Conservation (phyloP, 805 yeast genomes). For the Yamadazyma laniorum region DNA sequence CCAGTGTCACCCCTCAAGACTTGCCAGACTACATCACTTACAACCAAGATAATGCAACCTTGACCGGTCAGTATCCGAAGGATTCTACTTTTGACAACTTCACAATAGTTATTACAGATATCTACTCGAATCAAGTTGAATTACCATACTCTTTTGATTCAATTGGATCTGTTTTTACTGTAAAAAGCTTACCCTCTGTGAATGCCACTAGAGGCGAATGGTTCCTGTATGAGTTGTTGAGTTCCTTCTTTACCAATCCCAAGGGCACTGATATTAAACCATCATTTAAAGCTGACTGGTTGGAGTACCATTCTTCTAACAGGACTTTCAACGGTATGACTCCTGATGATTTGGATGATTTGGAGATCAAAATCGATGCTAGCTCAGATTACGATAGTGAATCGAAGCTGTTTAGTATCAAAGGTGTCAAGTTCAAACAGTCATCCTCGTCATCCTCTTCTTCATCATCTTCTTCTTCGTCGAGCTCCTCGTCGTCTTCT, state of each 20-base stretch:
- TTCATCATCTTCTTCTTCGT: slow-evolving; percentile 23
- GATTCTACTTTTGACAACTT: slow-evolving; percentile 43
- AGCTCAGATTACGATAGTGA: slow-evolving; percentile 27
- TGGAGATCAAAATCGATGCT: slow-evolving; percentile 30
- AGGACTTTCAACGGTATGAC: slow-evolving; percentile 69
- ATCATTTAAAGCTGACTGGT: slow-evolving; percentile 55
- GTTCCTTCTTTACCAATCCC: slow-evolving; percentile 56
- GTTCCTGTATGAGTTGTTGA: slow-evolving; percentile 55
- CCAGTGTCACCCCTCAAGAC: slow-evolving; percentile 46
- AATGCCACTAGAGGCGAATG: slow-evolving; percentile 67
- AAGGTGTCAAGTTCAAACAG: slow-evolving; percentile 41
- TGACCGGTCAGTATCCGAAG: slow-evolving; percentile 59
- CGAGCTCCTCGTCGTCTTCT: slow-evolving; percentile 29
- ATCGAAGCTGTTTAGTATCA: slow-evolving; percentile 46
- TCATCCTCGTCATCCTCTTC: slow-evolving; percentile 24
- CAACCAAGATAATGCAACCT: slow-evolving; percentile 33
- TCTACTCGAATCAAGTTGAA: slow-evolving; percentile 57
- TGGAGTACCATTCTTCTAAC: slow-evolving; percentile 56
- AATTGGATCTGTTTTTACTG: slow-evolving; percentile 55
- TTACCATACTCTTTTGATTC: slow-evolving; percentile 58
- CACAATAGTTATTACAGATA: slow-evolving; percentile 57
- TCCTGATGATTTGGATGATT: slow-evolving; percentile 27
- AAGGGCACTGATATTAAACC: slow-evolving; percentile 49
- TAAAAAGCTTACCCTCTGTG: slow-evolving; percentile 49
- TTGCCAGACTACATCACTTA: slow-evolving; percentile 64